Evolutionary conservation across 2,329 filamentous ascomycete species (phyloP).

Genomic region (Aspergillus pseudoterreus): DNA sequence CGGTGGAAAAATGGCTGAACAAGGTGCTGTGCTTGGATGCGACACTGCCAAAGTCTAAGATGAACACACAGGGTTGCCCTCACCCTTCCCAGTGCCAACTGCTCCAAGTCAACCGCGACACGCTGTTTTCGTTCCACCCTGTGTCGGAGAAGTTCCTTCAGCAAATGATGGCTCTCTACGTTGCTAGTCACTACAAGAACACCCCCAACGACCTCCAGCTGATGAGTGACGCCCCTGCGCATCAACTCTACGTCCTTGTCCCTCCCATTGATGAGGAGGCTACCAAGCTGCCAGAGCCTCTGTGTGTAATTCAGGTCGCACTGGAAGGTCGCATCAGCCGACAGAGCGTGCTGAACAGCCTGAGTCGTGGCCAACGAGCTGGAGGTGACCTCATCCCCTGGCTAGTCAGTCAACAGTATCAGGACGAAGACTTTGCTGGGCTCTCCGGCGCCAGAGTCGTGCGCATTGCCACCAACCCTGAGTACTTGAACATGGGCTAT

Average conservation of each 20-base stretch:
- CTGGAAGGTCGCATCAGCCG: slow-evolving; percentile 93
- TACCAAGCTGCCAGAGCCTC: slow-evolving; percentile 79
- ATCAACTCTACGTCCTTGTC: slow-evolving; percentile 92
- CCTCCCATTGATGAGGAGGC: slow-evolving; percentile 76
- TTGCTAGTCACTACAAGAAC: slow-evolving; percentile 97
- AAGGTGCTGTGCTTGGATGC: slow-evolving; percentile 89
- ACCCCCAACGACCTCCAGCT: slow-evolving; percentile 96
- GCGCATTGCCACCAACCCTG: slow-evolving; percentile 92
- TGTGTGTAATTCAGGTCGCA: slow-evolving; percentile 91
- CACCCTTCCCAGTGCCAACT: slow-evolving; percentile 90
- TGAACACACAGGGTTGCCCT: slow-evolving; percentile 73
- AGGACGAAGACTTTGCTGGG: slow-evolving; percentile 92
- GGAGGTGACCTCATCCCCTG: slow-evolving; percentile 94
- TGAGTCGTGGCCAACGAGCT: slow-evolving; percentile 84
- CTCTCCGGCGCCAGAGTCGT: slow-evolving; percentile 90
- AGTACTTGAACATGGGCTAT: slow-evolving; percentile 90
- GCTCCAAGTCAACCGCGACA: slow-evolving; percentile 91
- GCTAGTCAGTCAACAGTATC: slow-evolving; percentile 96
- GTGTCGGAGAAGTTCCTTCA: slow-evolving; percentile 96
- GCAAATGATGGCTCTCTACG: slow-evolving; percentile 96
- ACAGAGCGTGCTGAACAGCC: slow-evolving; percentile 83
- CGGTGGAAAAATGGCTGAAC: slow-evolving; percentile 96
- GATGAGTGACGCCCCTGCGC: slow-evolving; percentile 95
- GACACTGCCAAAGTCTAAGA: slow-evolving; percentile 74
- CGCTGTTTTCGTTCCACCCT: slow-evolving; percentile 94